Conservation (phyloP, 495 filamentous ascomycete species). For the Aspergillus heteromorphus region DNA sequence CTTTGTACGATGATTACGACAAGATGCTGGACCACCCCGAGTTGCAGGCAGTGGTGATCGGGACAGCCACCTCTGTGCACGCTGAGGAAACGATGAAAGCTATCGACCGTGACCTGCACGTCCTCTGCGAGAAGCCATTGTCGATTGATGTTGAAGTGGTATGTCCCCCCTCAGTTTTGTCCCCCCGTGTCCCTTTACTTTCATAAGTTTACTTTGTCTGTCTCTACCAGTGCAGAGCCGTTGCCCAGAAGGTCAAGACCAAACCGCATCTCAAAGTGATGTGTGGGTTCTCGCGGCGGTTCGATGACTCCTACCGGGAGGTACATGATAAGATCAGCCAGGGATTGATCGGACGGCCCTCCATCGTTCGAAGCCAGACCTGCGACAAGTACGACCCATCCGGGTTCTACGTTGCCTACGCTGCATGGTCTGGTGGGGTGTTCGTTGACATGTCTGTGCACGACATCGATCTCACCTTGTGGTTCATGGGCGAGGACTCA, state of each 20-base stretch:
- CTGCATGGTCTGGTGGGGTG: constrained; percentile 51
- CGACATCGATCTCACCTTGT: constrained; percentile 52
- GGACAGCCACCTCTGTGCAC: constrained; percentile 43
- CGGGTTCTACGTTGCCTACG: constrained; percentile 53
- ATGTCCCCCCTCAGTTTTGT: constrained; percentile 7
- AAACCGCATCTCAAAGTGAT: constrained; percentile 46
- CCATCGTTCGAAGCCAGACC: constrained; percentile 50
- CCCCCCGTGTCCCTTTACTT: constrained; percentile 1
- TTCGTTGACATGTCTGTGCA: constrained; percentile 54
- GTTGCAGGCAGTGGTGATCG: constrained; percentile 43
- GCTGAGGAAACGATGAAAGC: constrained; percentile 44
- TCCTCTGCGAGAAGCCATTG: constrained; percentile 49
- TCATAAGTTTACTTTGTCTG: neutral
- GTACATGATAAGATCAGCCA: constrained; percentile 39
- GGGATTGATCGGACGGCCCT: constrained; percentile 45
- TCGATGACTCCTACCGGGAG: constrained; percentile 50
- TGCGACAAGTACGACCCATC: constrained; percentile 49
- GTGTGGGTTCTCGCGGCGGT: constrained; percentile 53
- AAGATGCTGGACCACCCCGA: constrained; percentile 44
- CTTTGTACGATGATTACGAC: constrained; percentile 39
- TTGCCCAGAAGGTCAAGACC: constrained; percentile 15
- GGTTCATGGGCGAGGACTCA: constrained; percentile 47
- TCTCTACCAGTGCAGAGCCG: constrained; percentile 14
- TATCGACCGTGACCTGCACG: constrained; percentile 41
- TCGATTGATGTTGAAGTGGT: constrained; percentile 39